These are phyloP conservation scores for Eucalyptus cladocalyx DNA, from an alignment of 345 rosid genomes.

Conservation along the genomic window DNA sequence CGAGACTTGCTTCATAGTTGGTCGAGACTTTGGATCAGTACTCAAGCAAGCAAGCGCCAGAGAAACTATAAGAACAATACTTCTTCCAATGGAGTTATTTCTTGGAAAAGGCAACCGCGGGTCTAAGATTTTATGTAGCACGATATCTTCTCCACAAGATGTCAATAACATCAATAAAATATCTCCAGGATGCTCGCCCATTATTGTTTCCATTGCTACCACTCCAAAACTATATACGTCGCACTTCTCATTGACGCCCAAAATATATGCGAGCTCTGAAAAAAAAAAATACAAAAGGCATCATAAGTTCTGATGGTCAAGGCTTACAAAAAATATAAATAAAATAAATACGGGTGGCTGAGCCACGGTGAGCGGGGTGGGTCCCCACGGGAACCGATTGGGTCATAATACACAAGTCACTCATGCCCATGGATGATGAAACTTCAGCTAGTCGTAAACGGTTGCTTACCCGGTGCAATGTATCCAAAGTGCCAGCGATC, in stretches of 20 bases:
- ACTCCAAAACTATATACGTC: conserved; percentile 16
- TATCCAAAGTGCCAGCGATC: background rate
- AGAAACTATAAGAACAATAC: background rate
- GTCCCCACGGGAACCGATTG: background rate
- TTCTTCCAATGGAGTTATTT: background rate
- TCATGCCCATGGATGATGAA: accelerated
- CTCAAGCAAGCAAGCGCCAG: conserved; percentile 1
- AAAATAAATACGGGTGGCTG: background rate
- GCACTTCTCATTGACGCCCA: conserved; percentile 6
- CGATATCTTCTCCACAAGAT: background rate
- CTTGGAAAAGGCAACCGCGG: background rate
- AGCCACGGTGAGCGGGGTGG: accelerated
- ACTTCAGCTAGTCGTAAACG: background rate
- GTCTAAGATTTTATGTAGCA: background rate
- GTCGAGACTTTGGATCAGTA: background rate
- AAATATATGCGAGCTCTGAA: conserved; percentile 11
- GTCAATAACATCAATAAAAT: background rate
- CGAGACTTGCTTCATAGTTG: background rate
- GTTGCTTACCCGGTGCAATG: background rate
- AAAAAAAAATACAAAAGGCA: background rate
- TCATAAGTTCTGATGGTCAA: background rate
- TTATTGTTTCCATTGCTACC: background rate
- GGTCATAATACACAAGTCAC: too few species aligned
- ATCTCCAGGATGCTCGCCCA: conserved; percentile 8
- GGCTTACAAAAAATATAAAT: too few species aligned